Base-by-base conservation (phyloP, 257 asterid genomes). In the Thymus mandschuricus region DNA sequence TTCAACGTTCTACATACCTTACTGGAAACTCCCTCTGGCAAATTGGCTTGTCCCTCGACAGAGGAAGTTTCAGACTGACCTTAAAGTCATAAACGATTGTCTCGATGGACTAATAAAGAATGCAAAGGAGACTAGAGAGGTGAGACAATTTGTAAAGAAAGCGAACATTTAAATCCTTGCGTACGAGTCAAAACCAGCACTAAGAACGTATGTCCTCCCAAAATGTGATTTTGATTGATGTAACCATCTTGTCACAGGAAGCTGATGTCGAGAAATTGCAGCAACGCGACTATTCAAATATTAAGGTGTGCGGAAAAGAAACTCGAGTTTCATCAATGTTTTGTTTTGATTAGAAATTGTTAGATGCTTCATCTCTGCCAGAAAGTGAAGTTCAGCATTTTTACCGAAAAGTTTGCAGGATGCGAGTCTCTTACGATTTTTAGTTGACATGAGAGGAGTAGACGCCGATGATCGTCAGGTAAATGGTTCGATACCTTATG, bases 401-500 rank as follows among this genome's bases (percentile, higher is more conserved):
- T 85, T 73, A 78, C 86, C 69, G 80, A 71, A 81, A 85, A 81
- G 83, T 86, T 86, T 85, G 87, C 95, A 94, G 99, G 99, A 94
- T 86, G 98, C 99, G n/a, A 94, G 98, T 86, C 95, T 94, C 66
- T 80, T 94, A 85, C 96, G 99, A 27, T 94, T 94, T 83, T 81
- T 94, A 72, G 99, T 94, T 45, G 99, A 94, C 81, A 94, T 91
- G 99, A 88, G 98, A 84, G 98, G 99, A 43, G 97, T 79, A 31
- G 99, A 94, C 72, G 98, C 91, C 40, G 97, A 94, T 88, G 99
- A 94, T 82, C 86, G 91, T 61, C 99, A 94, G 97, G 97, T 94
- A 82, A 78, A 76, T 15, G 71, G 51, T 69, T 61, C 45, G n/a
- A 59, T 46, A 62, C 68, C 78, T 28, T 59, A n/a, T 64, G 41